Conservation (phyloP, 495 filamentous ascomycete species). For the Tuber borchii region DNA sequence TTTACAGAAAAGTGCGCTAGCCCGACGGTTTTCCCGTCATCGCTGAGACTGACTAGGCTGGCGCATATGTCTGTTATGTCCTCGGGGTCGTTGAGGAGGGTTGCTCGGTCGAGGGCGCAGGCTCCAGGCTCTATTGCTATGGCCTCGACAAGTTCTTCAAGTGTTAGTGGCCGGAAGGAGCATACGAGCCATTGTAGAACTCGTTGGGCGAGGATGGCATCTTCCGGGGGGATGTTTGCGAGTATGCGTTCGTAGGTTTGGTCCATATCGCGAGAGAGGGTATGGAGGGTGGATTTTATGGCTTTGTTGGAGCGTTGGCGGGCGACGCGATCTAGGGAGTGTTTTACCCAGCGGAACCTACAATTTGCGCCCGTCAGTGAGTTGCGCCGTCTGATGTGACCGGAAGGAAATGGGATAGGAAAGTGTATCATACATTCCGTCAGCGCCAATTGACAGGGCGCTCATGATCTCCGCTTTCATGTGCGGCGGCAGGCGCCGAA, state of each 20-base stretch:
- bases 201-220: constrained; percentile 6
- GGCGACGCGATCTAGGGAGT: constrained; percentile 40
- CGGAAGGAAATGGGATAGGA: not conserved
- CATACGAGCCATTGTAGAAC: constrained; percentile 25
- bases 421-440: not conserved
- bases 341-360: constrained; percentile 47
- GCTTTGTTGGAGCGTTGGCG: not conserved
- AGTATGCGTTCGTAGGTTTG: constrained; percentile 17
- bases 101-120: constrained; percentile 11
- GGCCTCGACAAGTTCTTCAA: constrained; percentile 24
- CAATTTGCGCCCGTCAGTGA: not conserved
- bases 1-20: constrained; percentile 47
- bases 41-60: constrained; percentile 17
- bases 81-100: constrained; percentile 19
- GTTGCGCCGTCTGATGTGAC: not conserved
- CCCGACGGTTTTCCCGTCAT: constrained; percentile 17
- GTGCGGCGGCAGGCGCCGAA: not conserved
- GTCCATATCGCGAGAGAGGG: constrained; percentile 15
- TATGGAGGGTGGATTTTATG: not conserved
- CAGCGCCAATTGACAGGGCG: not conserved
- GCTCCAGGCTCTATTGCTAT: constrained; percentile 17
- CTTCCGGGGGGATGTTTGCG: not conserved
- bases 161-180: constrained; percentile 12
- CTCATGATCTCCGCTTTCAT: constrained; percentile 2
- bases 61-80: constrained; percentile 6